Percentiles rank a stretch among this genome's conserved stretches.
phyloP scores from a whole-genome alignment of 495 filamentous ascomycete species.

The Annulohypoxylon bovei region DNA sequence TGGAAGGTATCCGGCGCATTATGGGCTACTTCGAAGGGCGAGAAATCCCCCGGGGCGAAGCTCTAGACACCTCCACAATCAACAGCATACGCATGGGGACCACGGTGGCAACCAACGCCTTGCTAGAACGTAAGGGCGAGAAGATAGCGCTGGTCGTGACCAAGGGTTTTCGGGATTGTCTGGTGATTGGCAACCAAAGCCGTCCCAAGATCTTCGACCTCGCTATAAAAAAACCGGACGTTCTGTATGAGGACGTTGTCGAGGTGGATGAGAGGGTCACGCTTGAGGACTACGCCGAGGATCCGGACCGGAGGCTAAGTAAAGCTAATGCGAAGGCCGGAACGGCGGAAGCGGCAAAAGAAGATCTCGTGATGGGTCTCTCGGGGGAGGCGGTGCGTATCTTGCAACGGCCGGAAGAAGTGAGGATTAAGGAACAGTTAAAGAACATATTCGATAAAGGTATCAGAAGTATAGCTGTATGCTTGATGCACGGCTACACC shows the following conservation, averaged over 20 bases:
- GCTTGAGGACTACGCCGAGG: conserved; percentile 87
- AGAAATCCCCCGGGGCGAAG: conserved; percentile 80
- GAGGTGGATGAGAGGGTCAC: conserved; percentile 88
- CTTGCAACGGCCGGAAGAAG: conserved; percentile 65
- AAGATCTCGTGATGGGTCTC: conserved; percentile 70
- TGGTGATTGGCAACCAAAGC: conserved; percentile 88
- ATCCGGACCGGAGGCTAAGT: conserved; percentile 69
- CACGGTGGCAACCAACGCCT: conserved; percentile 86
- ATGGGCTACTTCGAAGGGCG: conserved; percentile 80
- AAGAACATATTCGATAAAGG: conserved; percentile 69
- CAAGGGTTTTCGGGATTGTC: conserved; percentile 90
- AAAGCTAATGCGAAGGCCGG: conserved; percentile 59
- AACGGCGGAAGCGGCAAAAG: conserved; percentile 52
- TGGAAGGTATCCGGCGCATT: conserved; percentile 91
- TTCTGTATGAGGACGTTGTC: conserved; percentile 78
- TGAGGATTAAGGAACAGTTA: conserved; percentile 62
- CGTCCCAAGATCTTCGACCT: conserved; percentile 86
- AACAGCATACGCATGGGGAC: conserved; percentile 90
- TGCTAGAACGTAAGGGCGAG: conserved; percentile 94
- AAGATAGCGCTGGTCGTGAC: conserved; percentile 91
- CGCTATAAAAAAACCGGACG: conserved; percentile 80
- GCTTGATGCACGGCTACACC: conserved; percentile 83
- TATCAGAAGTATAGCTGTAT: conserved; percentile 77
- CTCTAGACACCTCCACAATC: conserved; percentile 85
- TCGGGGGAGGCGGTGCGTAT: conserved; percentile 77